phyloP scores from a whole-genome alignment of 768 basidiomycete species.

The Ephemerocybe angulata region DNA sequence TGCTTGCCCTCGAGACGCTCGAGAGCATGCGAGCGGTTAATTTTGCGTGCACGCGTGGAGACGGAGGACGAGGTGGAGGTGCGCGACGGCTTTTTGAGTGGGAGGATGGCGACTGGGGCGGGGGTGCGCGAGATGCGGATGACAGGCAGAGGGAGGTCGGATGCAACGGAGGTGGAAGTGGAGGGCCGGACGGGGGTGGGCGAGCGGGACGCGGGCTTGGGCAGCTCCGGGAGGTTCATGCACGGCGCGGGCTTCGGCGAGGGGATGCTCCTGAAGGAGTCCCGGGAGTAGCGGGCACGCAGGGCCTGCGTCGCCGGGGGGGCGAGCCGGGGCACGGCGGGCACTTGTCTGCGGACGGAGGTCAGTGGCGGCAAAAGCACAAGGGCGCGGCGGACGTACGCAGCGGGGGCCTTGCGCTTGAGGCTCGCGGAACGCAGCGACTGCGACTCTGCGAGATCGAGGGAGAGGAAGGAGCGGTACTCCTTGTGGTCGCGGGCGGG shows the following conservation, averaged over 20 bases:
- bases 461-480: slow-evolving; percentile 61
- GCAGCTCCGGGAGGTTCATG: slow-evolving; percentile 45
- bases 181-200: too few relatives aligned
- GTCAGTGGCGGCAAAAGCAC: neutral
- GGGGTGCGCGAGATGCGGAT: slow-evolving; percentile 17
- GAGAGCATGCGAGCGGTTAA: slow-evolving; percentile 57
- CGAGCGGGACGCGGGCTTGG: slow-evolving; percentile 14
- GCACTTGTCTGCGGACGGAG: slow-evolving; percentile 21
- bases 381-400: neutral
- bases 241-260: slow-evolving; percentile 61
- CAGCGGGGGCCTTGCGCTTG: slow-evolving; percentile 25
- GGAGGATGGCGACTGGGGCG: slow-evolving; percentile 16
- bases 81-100: slow-evolving; percentile 9
- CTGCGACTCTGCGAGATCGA: slow-evolving; percentile 60
- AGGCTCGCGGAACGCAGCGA: slow-evolving; percentile 38
- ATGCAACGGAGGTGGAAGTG: slow-evolving; percentile 16
- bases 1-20: slow-evolving; percentile 68
- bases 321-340: slow-evolving; percentile 14
- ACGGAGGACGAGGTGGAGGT: slow-evolving; percentile 32
- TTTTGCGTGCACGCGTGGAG: slow-evolving; percentile 42
- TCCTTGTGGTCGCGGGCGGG: slow-evolving; percentile 36
- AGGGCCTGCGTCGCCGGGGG: slow-evolving; percentile 19
- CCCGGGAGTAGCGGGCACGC: slow-evolving; percentile 29
- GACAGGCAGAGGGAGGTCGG: too few relatives aligned
- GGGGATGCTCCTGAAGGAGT: slow-evolving; percentile 47